phyloP scores from a whole-genome alignment of 2,329 filamentous ascomycete genomes.

The Diplodia mutila region DNA sequence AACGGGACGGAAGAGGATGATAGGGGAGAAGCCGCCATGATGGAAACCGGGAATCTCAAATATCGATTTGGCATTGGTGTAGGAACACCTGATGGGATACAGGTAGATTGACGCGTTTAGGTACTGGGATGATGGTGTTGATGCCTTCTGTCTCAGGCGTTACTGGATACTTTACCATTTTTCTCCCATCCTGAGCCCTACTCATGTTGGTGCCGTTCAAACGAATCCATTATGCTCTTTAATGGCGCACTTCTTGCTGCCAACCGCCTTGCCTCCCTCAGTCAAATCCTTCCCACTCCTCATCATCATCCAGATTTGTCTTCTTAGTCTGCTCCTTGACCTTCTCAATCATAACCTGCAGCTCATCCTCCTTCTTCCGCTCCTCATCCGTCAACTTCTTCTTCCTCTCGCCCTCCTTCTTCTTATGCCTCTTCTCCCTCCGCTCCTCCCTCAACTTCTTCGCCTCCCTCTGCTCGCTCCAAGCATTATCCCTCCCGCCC shows the following conservation, averaged over 20 bases:
- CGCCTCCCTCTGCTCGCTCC: conserved; percentile 44
- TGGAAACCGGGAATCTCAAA: background rate
- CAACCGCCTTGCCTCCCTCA: background rate
- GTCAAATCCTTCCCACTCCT: conserved; percentile 37
- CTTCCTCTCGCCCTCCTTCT: conserved; percentile 19
- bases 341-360: conserved; percentile 35
- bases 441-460: conserved; percentile 38
- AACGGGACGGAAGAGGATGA: no score
- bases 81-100: background rate
- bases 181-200: no score
- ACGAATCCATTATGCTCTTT: background rate
- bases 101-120: background rate
- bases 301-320: conserved; percentile 31
- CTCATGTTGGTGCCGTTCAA: background rate
- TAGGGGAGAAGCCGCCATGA: background rate
- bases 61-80: background rate
- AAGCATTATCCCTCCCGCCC: conserved; percentile 36
- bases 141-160: no score
- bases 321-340: conserved; percentile 31
- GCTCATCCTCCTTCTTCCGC: conserved; percentile 34
- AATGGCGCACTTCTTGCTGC: background rate
- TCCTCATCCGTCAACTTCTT: conserved; percentile 42
- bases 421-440: conserved; percentile 40
- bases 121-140: no score
- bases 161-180: no score